phyloP scores from a whole-genome alignment of 169 alveolate genomes.

The Blepharisma undulans region DNA sequence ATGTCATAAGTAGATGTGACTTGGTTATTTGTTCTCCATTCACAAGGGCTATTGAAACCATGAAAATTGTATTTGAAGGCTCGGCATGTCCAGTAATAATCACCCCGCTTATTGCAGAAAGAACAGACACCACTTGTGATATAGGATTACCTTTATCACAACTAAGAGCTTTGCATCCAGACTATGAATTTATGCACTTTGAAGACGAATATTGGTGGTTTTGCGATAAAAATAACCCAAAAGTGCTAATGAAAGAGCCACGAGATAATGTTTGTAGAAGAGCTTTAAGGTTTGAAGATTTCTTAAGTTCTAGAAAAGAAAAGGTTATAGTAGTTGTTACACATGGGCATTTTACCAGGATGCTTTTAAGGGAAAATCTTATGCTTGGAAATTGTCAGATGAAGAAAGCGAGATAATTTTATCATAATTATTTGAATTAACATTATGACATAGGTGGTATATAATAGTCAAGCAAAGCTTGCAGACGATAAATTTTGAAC shows the following conservation, averaged over 20 bases:
- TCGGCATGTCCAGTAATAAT: background rate
- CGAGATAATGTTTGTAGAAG: background rate
- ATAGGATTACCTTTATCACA: conserved; percentile 12
- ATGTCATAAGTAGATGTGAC: background rate
- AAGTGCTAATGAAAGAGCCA: background rate
- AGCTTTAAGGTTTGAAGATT: background rate
- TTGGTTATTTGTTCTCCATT: conserved; percentile 29
- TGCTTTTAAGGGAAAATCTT: background rate
- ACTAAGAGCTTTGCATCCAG: background rate
- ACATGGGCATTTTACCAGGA: conserved; percentile 8
- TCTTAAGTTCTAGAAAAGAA: background rate
- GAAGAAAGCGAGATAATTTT: background rate
- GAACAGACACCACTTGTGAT: background rate
- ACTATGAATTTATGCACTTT: conserved; percentile 21
- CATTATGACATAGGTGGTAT: background rate
- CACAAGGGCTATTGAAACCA: conserved; percentile 33
- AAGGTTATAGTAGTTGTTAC: background rate
- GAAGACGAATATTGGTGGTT: conserved; percentile 30
- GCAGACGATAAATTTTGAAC: background rate
- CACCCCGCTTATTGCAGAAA: conserved; percentile 32
- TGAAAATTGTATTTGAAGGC: conserved; percentile 1
- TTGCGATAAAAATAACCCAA: background rate
- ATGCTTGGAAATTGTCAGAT: background rate
- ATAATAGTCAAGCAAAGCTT: background rate
- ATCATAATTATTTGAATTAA: background rate